Percentiles rank a stretch among this genome's conserved stretches.
These are phyloP conservation scores for Mucor sp. DNA, from an alignment of 371 early-diverging fungal genomes.

Conservation along the genomic window DNA sequence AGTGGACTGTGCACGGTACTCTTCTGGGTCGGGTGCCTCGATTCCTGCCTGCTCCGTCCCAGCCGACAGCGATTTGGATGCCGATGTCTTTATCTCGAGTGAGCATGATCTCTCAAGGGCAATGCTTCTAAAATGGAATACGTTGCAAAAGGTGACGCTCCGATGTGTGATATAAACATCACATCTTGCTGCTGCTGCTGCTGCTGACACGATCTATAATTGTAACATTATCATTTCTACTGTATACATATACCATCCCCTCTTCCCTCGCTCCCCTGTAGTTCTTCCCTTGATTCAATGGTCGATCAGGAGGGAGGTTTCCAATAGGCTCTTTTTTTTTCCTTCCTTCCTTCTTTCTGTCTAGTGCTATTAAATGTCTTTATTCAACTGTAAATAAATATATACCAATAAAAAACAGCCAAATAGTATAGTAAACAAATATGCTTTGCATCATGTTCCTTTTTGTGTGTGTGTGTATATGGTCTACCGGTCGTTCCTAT, in stretches of 20 bases:
- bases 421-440: neutral
- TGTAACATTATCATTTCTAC: neutral
- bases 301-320: neutral
- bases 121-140: conserved; percentile 4
- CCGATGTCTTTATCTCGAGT: neutral
- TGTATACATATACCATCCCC: neutral
- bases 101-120: neutral
- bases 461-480: neutral
- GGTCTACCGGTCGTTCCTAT: neutral
- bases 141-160: conserved; percentile 2
- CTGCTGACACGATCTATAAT: too few species aligned
- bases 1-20: neutral
- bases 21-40: neutral
- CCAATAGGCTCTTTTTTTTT: neutral
- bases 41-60: neutral
- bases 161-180: conserved; percentile 5
- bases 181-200: neutral
- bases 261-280: neutral
- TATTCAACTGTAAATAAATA: neutral
- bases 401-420: too few species aligned
- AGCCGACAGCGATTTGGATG: neutral
- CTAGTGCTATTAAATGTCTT: too few species aligned
- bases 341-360: too few species aligned
- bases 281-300: neutral
- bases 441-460: neutral